These are phyloP conservation scores for Kwoniella sp. DNA, from an alignment of 768 basidiomycete genomes.

Conservation along the genomic window DNA sequence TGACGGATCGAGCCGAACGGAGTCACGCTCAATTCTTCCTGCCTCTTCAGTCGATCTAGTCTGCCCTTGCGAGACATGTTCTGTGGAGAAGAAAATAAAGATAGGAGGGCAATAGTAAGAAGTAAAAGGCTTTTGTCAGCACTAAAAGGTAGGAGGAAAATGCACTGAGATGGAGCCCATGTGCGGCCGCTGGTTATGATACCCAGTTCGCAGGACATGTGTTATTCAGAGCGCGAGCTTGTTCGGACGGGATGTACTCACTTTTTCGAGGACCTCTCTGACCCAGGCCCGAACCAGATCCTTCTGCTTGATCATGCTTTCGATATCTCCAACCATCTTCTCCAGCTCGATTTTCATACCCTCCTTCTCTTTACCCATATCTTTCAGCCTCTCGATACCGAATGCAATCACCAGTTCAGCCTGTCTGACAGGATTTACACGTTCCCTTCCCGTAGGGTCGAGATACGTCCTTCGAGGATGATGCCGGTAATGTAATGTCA, in stretches of 20 bases:
- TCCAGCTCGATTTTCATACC: conserved; percentile 11
- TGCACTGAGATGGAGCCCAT: too few species aligned
- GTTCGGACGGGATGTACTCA: too few species aligned
- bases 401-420: conserved; percentile 17
- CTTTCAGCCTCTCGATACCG: conserved; percentile 8
- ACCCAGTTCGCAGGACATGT: too few species aligned
- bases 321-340: conserved; percentile 24
- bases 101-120: background rate
- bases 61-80: conserved; percentile 1
- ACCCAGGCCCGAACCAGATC: conserved; percentile 28
- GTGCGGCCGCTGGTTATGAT: too few species aligned
- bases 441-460: conserved; percentile 18
- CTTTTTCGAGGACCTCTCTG: conserved; percentile 19
- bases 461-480: conserved; percentile 25
- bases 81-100: background rate
- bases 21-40: conserved; percentile 1
- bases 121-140: too few species aligned
- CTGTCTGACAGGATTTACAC: conserved; percentile 25
- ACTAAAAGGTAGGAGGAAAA: too few species aligned
- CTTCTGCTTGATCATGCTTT: conserved; percentile 29
- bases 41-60: conserved; percentile 13
- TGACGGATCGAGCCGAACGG: background rate
- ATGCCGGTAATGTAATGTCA: conserved; percentile 10
- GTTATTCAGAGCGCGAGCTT: too few species aligned
- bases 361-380: conserved; percentile 16